Evolutionary conservation across 2,329 filamentous ascomycete genomes (phyloP).

Genomic region (Capronia coronata): DNA sequence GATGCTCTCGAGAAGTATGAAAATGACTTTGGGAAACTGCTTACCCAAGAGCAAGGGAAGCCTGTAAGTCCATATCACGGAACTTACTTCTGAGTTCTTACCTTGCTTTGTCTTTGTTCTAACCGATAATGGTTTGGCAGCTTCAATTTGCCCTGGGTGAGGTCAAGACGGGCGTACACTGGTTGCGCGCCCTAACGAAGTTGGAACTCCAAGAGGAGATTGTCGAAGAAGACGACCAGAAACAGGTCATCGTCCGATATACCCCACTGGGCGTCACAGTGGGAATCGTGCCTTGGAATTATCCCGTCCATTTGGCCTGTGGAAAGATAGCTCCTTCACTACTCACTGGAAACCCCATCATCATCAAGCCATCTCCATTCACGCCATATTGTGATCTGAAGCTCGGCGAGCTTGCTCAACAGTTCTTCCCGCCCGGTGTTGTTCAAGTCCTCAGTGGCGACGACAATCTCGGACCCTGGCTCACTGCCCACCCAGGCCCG

Average conservation of each 20-base stretch:
- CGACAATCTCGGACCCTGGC: constrained; percentile 53
- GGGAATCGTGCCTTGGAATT: constrained; percentile 59
- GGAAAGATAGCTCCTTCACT: constrained; percentile 48
- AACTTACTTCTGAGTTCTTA: background rate
- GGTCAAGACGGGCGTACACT: constrained; percentile 18
- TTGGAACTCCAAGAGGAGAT: constrained; percentile 25
- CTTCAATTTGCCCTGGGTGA: constrained; percentile 25
- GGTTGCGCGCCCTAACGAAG: constrained; percentile 19
- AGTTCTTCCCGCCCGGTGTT: constrained; percentile 57
- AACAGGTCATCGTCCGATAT: constrained; percentile 31
- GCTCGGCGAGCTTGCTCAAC: constrained; percentile 52
- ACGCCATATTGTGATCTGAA: constrained; percentile 49
- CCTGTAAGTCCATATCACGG: constrained; percentile 27
- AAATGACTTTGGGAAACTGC: constrained; percentile 34
- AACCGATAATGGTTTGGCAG: constrained; percentile 3
- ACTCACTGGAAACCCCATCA: constrained; percentile 50
- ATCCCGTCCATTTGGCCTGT: constrained; percentile 37
- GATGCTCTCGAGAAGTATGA: constrained; percentile 34
- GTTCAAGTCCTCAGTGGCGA: constrained; percentile 56
- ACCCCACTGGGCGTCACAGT: constrained; percentile 40
- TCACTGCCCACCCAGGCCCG: constrained; percentile 55
- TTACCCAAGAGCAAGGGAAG: constrained; percentile 42
- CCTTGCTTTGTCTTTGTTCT: too few relatives aligned
- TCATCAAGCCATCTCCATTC: constrained; percentile 55
- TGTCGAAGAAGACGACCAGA: constrained; percentile 24